phyloP scores from a whole-genome alignment of 2,329 filamentous ascomycete species.

The Ophiognomonia clavigignenti-juglandacearum region DNA sequence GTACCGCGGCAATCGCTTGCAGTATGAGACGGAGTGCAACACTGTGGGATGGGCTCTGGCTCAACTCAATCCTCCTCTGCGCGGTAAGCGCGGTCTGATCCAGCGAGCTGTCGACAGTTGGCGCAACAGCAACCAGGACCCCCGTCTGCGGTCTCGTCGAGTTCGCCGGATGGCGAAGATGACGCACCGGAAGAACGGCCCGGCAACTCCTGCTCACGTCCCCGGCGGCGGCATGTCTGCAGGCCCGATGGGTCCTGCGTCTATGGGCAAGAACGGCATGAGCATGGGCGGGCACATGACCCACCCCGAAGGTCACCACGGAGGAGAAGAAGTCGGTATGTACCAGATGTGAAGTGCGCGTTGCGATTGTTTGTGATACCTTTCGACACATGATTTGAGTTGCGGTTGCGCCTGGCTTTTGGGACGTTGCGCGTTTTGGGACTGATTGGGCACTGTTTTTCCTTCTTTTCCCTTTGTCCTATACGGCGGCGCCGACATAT shows the following conservation, averaged over 20 bases:
- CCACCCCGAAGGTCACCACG: conserved; percentile 65
- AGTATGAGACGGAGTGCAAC: conserved; percentile 98
- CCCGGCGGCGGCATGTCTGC: conserved; percentile 61
- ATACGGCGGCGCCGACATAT: conserved; percentile 18
- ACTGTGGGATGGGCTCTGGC: conserved; percentile 99
- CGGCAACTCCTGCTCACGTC: conserved; percentile 42
- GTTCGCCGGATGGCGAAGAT: conserved; percentile 96
- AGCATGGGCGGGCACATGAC: conserved; percentile 65
- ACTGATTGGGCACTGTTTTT: conserved; percentile 18
- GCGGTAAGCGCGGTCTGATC: conserved; percentile 91
- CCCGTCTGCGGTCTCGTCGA: conserved; percentile 80
- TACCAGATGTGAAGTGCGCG: conserved; percentile 73
- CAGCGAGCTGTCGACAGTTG: conserved; percentile 97
- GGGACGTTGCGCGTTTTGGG: conserved; percentile 26
- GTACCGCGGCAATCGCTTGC: conserved; percentile 90
- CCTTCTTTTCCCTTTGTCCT: conserved; percentile 29
- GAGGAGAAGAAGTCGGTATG: conserved; percentile 92
- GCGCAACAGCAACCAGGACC: conserved; percentile 98
- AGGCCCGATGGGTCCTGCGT: conserved; percentile 43
- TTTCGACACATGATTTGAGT: conserved; percentile 24
- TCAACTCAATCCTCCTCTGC: conserved; percentile 82
- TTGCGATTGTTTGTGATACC: conserved; percentile 30
- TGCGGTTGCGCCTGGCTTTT: conserved; percentile 24
- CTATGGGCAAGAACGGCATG: conserved; percentile 64
- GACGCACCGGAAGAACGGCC: conserved; percentile 74